Evolutionary conservation across 1,284 basidiomycete genomes (phyloP), one percentile per base, ranked within the genome.

Genomic region (Ceratobasidium sp.): DNA sequence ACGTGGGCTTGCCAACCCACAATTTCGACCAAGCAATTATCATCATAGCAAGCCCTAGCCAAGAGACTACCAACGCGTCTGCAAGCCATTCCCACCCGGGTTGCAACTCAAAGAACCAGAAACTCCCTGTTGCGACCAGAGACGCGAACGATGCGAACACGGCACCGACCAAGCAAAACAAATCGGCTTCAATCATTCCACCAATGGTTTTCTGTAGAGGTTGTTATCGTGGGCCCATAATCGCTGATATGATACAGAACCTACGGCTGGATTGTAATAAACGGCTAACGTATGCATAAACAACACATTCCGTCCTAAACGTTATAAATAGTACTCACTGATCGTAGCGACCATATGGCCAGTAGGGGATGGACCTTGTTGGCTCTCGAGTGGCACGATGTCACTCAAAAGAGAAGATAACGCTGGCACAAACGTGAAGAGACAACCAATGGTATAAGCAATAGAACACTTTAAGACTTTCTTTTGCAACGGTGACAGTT

Each of bases 271-370:
- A 80, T 94, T 94, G 83, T 89, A 95, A 82, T 95, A 95, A 0
- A 94, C 93, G 17, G 90, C 80, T 81, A 66, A 2, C 38, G 6
- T 20, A 17, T 42, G 48, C 33, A 48, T 70, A 50, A 74, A 46
- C 5, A n/a, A 5, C 2, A 15, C 20, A 33, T 54, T 33, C 54
- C 26, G 17, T 6, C 38, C 56, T 44, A 5, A n/a, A 13, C n/a
- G 3, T 13, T 40, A 23, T 50, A 13, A 44, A 66, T 12, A 33
- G 33, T 17, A 87, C 86, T 88, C 86, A 88, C 93, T 85, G 26
- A 96, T 92, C 1, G 96, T 97, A 1, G 96, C 95, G 12, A 97
- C 93, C 92, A 97, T 92, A 86, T 97, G 96, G 0, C 91, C 95
- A 79, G 90, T 92, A 64, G 92, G 91, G 61, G 91, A 91, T 0